Evolutionary conservation across 2,329 filamentous ascomycete genomes (phyloP).

Genomic region (Emericellopsis cladophorae): DNA sequence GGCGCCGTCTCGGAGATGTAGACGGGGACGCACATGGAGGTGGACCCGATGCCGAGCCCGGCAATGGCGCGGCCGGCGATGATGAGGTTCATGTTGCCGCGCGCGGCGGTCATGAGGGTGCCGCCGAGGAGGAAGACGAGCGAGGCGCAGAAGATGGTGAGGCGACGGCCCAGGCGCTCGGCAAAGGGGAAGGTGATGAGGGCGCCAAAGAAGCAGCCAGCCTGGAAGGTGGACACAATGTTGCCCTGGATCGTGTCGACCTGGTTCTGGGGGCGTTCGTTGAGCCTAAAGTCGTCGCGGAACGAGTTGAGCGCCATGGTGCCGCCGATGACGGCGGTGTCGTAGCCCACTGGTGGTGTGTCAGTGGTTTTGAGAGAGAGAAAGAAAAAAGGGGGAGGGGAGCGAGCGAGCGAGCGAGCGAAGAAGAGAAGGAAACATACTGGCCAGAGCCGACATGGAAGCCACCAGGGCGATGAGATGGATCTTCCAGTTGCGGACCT

Average conservation of each 20-base stretch:
- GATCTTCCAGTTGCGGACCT: constrained; percentile 15
- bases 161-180: constrained; percentile 32
- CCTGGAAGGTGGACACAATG: constrained; percentile 24
- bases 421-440: constrained; percentile 5
- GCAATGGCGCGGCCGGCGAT: constrained; percentile 36
- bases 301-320: constrained; percentile 24
- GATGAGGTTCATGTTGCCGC: constrained; percentile 21
- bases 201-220: constrained; percentile 26
- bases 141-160: constrained; percentile 29
- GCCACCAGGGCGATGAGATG: constrained; percentile 12
- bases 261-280: constrained; percentile 8
- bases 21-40: constrained; percentile 31
- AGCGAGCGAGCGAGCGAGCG: background rate
- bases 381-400: too few species aligned
- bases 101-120: constrained; percentile 18
- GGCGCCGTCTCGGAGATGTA: constrained; percentile 30
- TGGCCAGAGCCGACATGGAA: constrained; percentile 13
- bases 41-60: constrained; percentile 37
- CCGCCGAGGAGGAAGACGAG: constrained; percentile 25
- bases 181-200: constrained; percentile 29
- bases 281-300: constrained; percentile 19
- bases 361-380: background rate
- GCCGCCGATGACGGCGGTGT: constrained; percentile 24
- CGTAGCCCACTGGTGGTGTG: constrained; percentile 17
- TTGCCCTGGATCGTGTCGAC: constrained; percentile 22